Base-by-base conservation (phyloP, 768 basidiomycete genomes). In the Mycena albidolilacea region DNA sequence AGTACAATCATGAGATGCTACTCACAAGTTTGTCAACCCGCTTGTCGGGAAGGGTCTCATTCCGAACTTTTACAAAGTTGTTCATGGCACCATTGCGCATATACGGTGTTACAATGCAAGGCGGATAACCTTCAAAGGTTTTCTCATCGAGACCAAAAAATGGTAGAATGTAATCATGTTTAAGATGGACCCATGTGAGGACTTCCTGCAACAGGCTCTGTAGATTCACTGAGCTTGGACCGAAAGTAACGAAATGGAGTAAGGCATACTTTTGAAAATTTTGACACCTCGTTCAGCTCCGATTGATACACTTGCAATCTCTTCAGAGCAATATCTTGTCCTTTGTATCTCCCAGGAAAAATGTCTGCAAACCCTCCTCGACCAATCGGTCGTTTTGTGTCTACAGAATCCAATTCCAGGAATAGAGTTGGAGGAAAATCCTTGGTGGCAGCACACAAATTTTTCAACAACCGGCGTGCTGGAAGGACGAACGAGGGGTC, bases 331-430 rank as follows among this genome's bases (percentile, higher is more conserved):
- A 58, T n/a, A 37, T 58, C 37, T 37, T 58, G 57, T 38, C 57
- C 57, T 58, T 58, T 58, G 57, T 58, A 58, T 58, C 57, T 58
- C 57, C 57, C 57, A 38, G 38, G 37, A 19, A 58, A 58, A 58
- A 58, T 58, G 19, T 58, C 57, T 38, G 57, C 57, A 38, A 58
- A 58, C 7, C 57, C 57, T 38, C 57, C 57, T 4, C 15, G 57
- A 58, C 57, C 57, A 58, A 58, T 58, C 57, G 11, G 37, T 15
- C 10, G 57, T 38, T 58, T 38, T 58, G 37, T 37, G 57, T 58
- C 57, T 58, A 58, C 37, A 17, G 57, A 58, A 58, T 58, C 57
- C 57, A 58, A 58, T 58, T 58, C 37, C 57, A 58, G 57, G 57
- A 58, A 44, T 17, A 61, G 60, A n/a, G 41, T 23, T 61, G 60